Evolutionary conservation across 192 early-diverging fungal genomes (phyloP), one percentile per base, ranked within the genome.

Genomic region (Coemansia sp.): DNA sequence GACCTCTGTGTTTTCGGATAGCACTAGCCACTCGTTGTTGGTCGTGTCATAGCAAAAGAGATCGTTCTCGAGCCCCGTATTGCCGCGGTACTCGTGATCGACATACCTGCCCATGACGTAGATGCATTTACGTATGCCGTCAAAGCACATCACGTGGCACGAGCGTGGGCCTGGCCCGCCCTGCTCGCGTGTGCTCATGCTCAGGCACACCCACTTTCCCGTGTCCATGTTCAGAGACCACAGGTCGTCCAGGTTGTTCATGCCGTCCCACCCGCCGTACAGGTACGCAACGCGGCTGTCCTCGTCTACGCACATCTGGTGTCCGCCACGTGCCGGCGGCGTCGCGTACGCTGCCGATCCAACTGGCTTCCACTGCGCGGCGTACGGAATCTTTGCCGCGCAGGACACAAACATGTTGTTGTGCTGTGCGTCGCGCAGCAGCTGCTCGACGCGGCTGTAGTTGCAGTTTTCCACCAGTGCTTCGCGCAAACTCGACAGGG

Each of bases 181-280:
- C 60, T 91, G 70, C 22, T 80, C 66, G 63, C 77, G 64, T 5
- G 95, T 95, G 64, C 95, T 88, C 28, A 67, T 40, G 67, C 88
- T 89, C 22, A 97, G 81, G 44, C 90, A 84, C 14, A 62, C 82
- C 96, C 96, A 97, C 47, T 67, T 71, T 11, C 80, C 63, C 0
- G 71, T 66, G 14, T 78, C 67, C 19, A 89, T 82, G 52, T 85
- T 77, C 53, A 83, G 91, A 40, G 69, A 76, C 97, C 97, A 98
- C 62, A 98, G 89, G 70, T 98, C 97, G 7, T 87, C 79, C 47
- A 98, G 71, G 58, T 96, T 92, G 25, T 83, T 80, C 11, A 82
- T 70, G 6, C 97, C 97, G 81, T 95, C 88, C 94, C 94, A 98
- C 6, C 97, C 97, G 18, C 95, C 97, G 69, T 93, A 88, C 29